phyloP scores from a whole-genome alignment of 225 moss, liverwort and hornwort genomes.

The Pseudisothecium myosuroides region DNA sequence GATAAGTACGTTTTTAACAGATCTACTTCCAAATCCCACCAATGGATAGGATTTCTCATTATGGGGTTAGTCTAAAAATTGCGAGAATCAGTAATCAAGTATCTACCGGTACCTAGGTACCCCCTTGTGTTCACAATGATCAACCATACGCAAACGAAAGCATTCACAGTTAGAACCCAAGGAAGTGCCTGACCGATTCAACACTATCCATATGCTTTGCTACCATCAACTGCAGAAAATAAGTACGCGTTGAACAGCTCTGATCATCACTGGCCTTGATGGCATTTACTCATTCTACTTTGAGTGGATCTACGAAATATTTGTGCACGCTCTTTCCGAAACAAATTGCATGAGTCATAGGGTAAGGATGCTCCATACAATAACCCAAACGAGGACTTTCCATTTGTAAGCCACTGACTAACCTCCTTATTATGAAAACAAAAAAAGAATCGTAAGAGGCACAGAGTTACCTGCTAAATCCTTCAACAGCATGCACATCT shows the following conservation, averaged over 20 bases:
- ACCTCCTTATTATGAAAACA: neutral
- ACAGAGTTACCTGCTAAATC: constrained; percentile 11
- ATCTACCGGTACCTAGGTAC: neutral
- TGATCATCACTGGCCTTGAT: neutral
- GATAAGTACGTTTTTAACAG: constrained; percentile 19
- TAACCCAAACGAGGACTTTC: neutral
- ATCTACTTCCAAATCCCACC: constrained; percentile 2
- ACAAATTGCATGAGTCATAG: neutral
- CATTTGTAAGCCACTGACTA: neutral
- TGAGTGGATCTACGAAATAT: neutral
- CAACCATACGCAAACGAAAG: neutral
- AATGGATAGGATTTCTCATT: neutral
- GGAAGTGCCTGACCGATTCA: neutral
- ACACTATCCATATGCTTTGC: neutral
- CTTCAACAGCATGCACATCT: constrained; percentile 2
- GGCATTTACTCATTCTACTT: neutral
- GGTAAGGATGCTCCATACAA: neutral
- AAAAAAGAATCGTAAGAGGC: neutral
- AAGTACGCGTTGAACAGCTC: neutral
- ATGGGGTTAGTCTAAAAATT: neutral
- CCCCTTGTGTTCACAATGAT: neutral
- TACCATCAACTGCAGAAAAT: neutral
- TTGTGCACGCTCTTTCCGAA: neutral
- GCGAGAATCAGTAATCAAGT: neutral
- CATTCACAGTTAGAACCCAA: neutral